These are phyloP conservation scores for Metarhizium rileyi DNA, from an alignment of 2,329 filamentous ascomycete species.

Conservation along the genomic window DNA sequence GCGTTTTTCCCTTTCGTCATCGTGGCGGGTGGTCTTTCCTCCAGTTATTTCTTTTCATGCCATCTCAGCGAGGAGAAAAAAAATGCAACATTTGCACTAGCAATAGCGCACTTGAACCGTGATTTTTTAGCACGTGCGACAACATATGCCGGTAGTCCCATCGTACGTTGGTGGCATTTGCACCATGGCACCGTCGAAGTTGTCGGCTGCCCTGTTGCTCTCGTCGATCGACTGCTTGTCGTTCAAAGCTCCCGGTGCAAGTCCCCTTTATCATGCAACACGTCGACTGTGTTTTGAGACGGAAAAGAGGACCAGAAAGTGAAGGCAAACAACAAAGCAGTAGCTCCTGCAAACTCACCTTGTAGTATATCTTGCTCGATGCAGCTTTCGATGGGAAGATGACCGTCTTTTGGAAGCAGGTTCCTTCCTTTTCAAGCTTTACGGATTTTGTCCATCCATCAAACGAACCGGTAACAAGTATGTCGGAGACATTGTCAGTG, in stretches of 20 bases:
- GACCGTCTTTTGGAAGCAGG: slow-evolving; percentile 73
- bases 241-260: background rate
- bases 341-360: slow-evolving; percentile 47
- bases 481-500: slow-evolving; percentile 63
- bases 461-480: slow-evolving; percentile 81
- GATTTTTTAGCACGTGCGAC: background rate
- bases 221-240: background rate
- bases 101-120: background rate
- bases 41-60: background rate
- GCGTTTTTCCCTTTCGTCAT: background rate
- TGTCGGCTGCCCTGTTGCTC: background rate
- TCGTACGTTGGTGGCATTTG: too few species aligned
- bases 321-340: background rate
- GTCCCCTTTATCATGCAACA: background rate
- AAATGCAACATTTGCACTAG: background rate
- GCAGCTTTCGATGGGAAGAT: slow-evolving; percentile 46
- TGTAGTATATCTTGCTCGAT: slow-evolving; percentile 77
- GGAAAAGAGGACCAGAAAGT: background rate
- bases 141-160: too few species aligned
- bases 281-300: background rate
- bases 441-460: slow-evolving; percentile 88
- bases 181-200: background rate
- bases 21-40: background rate
- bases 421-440: slow-evolving; percentile 66
- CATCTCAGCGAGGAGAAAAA: background rate